A percentile compares a stretch with the other conserved stretches of the same genome.
phyloP scores from a whole-genome alignment of 2,329 filamentous ascomycete species.

The Pyrenochaeta sp. region DNA sequence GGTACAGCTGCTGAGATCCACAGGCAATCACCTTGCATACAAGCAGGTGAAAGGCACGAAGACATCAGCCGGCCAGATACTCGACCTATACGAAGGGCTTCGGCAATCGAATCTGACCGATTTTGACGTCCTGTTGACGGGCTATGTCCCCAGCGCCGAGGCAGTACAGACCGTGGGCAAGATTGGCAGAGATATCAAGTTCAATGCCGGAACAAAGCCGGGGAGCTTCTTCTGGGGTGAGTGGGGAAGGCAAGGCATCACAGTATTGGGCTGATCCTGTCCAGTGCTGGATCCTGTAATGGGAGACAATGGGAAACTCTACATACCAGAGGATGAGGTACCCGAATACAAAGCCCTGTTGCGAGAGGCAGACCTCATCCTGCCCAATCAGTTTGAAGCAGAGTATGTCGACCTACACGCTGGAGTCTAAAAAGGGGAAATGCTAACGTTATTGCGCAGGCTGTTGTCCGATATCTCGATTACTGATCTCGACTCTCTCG shows the following conservation, averaged over 20 bases:
- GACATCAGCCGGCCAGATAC: slow-evolving; percentile 81
- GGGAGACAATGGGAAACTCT: slow-evolving; percentile 92
- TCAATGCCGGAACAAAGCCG: slow-evolving; percentile 66
- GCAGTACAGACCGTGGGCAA: slow-evolving; percentile 83
- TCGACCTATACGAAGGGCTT: slow-evolving; percentile 83
- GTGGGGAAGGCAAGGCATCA: slow-evolving; percentile 15
- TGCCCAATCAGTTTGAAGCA: slow-evolving; percentile 97
- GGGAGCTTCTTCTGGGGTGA: slow-evolving; percentile 88
- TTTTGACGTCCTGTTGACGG: slow-evolving; percentile 94
- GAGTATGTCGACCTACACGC: slow-evolving; percentile 66
- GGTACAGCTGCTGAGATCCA: slow-evolving; percentile 5
- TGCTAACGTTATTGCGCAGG: slow-evolving; percentile 54
- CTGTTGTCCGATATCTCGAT: slow-evolving; percentile 87
- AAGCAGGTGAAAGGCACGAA: slow-evolving; percentile 85
- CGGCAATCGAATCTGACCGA: slow-evolving; percentile 83
- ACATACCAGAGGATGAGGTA: slow-evolving; percentile 90
- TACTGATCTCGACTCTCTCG: slow-evolving; percentile 74
- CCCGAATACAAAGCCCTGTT: slow-evolving; percentile 86
- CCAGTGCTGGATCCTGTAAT: slow-evolving; percentile 93
- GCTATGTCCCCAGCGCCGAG: slow-evolving; percentile 88
- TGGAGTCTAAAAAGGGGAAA: neutral
- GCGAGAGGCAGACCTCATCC: slow-evolving; percentile 83
- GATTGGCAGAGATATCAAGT: slow-evolving; percentile 82
- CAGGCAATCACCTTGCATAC: slow-evolving; percentile 96
- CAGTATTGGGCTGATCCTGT: slow-evolving; percentile 19